Conservation (phyloP, 2,329 filamentous ascomycete species). For the Mollisia scopiformis region DNA sequence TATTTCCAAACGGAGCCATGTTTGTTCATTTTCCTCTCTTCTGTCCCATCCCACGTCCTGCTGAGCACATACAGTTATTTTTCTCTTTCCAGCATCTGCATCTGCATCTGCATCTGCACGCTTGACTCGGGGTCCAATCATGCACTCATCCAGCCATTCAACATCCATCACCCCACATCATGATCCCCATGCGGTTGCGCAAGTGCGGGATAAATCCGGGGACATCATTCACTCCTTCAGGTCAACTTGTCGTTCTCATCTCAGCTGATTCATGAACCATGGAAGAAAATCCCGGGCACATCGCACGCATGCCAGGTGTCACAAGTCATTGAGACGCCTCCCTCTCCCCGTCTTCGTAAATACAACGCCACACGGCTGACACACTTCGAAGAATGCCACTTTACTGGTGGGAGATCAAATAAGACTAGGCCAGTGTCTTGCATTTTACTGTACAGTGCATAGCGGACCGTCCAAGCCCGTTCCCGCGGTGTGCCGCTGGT, state of each 20-base stretch:
- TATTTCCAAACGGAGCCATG: too few relatives aligned
- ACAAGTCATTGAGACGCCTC: too few relatives aligned
- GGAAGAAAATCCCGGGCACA: too few relatives aligned
- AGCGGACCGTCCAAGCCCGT: conserved; percentile 12
- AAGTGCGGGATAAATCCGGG: too few relatives aligned
- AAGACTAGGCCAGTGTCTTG: not conserved
- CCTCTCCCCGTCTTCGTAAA: too few relatives aligned
- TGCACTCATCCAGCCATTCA: not conserved
- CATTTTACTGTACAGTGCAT: not conserved
- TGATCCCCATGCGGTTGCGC: too few relatives aligned
- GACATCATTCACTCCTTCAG: too few relatives aligned
- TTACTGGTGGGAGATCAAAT: not conserved
- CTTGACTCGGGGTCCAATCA: not conserved
- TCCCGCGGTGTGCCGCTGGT: not conserved
- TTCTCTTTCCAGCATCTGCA: not conserved
- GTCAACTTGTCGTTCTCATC: not conserved
- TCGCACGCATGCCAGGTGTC: too few relatives aligned
- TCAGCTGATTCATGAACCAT: too few relatives aligned
- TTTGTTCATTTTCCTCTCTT: too few relatives aligned
- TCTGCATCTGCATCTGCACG: not conserved
- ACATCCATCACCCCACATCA: not conserved
- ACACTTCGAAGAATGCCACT: not conserved
- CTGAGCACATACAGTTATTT: not conserved
- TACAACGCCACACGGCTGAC: not conserved
- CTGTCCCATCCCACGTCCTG: not conserved